phyloP scores from a whole-genome alignment of 225 moss, liverwort and hornwort species.

The Polytrichum formosum region DNA sequence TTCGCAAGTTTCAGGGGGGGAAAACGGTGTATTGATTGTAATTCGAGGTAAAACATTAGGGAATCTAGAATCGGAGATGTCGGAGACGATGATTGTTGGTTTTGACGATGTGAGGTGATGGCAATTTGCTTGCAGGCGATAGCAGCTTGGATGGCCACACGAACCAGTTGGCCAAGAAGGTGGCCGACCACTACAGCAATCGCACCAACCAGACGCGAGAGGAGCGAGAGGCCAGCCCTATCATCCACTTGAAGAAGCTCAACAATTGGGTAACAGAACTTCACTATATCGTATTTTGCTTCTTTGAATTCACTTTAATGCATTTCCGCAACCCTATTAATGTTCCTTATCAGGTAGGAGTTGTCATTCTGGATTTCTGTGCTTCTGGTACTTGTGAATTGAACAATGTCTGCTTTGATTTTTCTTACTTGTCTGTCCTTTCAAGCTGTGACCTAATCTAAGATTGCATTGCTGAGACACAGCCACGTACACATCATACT shows the following conservation, averaged over 20 bases:
- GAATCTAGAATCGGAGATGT: background rate
- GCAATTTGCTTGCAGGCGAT: conserved; percentile 28
- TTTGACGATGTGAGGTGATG: conserved; percentile 5
- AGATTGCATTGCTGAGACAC: too few species aligned
- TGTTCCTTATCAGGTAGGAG: too few species aligned
- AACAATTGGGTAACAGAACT: conserved; percentile 72
- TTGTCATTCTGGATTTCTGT: background rate
- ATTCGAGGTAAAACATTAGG: too few species aligned
- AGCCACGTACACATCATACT: too few species aligned
- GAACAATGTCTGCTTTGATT: too few species aligned
- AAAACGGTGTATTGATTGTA: background rate
- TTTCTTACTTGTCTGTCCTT: too few species aligned
- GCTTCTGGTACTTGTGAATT: too few species aligned
- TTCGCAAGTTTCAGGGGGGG: background rate
- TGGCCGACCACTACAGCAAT: conserved; percentile 94
- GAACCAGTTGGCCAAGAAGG: conserved; percentile 61
- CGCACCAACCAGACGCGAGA: conserved; percentile 88
- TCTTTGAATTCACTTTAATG: too few species aligned
- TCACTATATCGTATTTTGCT: too few species aligned
- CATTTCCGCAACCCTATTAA: too few species aligned
- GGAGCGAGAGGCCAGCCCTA: conserved; percentile 95
- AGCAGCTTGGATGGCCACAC: conserved; percentile 36
- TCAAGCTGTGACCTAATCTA: too few species aligned
- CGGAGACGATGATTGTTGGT: background rate
- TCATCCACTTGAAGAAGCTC: conserved; percentile 94